Evolutionary conservation across 2,329 filamentous ascomycete genomes (phyloP).

Genomic region (Plectosphaerella cucumerina): DNA sequence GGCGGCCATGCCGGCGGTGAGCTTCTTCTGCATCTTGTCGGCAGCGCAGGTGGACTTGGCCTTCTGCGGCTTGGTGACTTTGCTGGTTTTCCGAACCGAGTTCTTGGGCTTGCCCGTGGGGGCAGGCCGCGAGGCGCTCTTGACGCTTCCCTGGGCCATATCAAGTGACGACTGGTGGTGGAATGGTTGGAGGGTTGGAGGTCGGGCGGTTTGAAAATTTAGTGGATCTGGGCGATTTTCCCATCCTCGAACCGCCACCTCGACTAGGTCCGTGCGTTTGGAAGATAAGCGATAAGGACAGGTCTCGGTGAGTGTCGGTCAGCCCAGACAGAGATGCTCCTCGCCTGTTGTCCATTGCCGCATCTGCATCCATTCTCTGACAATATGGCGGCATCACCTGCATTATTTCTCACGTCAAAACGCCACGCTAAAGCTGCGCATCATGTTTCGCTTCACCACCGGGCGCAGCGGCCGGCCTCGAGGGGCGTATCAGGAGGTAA

Average conservation of each 20-base stretch:
- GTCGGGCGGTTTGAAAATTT: neutral
- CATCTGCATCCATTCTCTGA: too few relatives aligned
- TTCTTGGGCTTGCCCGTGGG: slow-evolving; percentile 30
- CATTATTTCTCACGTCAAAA: too few relatives aligned
- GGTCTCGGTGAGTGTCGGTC: neutral
- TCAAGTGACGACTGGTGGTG: neutral
- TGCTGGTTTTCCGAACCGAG: slow-evolving; percentile 32
- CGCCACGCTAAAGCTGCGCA: too few relatives aligned
- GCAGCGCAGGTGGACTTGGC: slow-evolving; percentile 34
- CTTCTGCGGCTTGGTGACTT: slow-evolving; percentile 46
- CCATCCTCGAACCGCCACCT: too few relatives aligned
- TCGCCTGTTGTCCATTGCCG: too few relatives aligned
- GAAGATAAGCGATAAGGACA: neutral
- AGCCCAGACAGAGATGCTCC: too few relatives aligned
- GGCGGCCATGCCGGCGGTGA: slow-evolving; percentile 47
- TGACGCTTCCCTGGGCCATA: slow-evolving; percentile 54
- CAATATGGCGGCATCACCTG: too few relatives aligned
- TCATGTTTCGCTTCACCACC: too few relatives aligned
- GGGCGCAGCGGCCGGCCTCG: too few relatives aligned
- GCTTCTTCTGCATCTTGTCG: slow-evolving; percentile 52
- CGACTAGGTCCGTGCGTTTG: neutral
- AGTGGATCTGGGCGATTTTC: too few relatives aligned
- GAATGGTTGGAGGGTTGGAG: neutral
- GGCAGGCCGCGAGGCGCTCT: slow-evolving; percentile 38
- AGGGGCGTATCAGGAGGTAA: too few relatives aligned